Conservation (phyloP, 306 rosid species). For the Dalbergia cultrata region DNA sequence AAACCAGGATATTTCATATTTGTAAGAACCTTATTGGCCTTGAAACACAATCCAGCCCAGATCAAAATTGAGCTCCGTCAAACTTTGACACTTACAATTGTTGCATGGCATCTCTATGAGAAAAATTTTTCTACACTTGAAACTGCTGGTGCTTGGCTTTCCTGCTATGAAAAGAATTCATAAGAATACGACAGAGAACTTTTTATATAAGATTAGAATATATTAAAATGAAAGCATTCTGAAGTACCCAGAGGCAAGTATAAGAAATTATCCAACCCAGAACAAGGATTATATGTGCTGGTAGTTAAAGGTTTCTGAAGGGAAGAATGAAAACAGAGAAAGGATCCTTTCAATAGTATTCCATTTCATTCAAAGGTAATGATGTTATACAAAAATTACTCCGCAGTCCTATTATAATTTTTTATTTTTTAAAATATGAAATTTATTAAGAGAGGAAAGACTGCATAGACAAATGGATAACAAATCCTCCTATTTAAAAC, state of each 20-base stretch:
- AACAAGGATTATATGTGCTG: background rate
- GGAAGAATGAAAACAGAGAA: background rate
- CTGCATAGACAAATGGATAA: too few species aligned
- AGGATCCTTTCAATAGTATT: background rate
- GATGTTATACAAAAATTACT: background rate
- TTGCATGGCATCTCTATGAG: slow-evolving; percentile 5
- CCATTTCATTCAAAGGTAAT: too few species aligned
- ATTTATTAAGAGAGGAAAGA: too few species aligned
- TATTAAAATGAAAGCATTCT: slow-evolving; percentile 12
- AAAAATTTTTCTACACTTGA: slow-evolving; percentile 14
- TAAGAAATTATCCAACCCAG: slow-evolving; percentile 1
- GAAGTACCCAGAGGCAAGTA: background rate
- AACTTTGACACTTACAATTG: slow-evolving; percentile 4
- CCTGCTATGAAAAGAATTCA: slow-evolving; percentile 30
- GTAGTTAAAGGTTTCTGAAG: background rate
- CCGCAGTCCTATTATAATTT: background rate
- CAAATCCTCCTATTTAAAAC: background rate
- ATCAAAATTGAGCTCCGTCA: slow-evolving; percentile 15
- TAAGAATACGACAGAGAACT: background rate
- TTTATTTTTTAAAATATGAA: too few species aligned
- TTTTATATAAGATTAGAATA: background rate
- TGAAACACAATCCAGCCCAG: background rate
- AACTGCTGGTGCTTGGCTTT: slow-evolving; percentile 18
- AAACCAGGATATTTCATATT: background rate
- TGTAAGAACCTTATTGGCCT: background rate